Evolutionary conservation across 768 basidiomycete genomes (phyloP).

Genomic region (Leccinum variicolor): DNA sequence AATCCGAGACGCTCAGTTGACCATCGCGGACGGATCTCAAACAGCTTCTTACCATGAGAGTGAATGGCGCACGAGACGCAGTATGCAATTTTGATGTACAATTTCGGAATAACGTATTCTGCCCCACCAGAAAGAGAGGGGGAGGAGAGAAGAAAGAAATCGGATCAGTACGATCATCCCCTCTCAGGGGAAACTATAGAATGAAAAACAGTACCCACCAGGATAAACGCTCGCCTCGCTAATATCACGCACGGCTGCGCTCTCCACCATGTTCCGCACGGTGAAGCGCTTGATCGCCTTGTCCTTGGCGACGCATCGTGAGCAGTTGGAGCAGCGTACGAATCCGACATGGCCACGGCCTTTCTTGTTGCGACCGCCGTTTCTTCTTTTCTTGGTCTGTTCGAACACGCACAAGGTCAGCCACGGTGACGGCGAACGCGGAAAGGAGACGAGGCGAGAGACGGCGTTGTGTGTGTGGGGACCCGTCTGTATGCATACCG

Average conservation of each 20-base stretch:
- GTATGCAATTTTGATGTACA: slow-evolving; percentile 98
- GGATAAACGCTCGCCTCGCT: slow-evolving; percentile 92
- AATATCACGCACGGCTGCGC: slow-evolving; percentile 95
- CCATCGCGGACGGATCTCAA: background rate
- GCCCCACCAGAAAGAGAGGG: slow-evolving; percentile 1
- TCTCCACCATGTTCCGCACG: slow-evolving; percentile 99
- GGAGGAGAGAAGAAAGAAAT: background rate
- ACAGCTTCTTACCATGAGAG: slow-evolving; percentile 75
- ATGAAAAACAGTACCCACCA: slow-evolving; percentile 51
- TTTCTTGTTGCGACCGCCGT: slow-evolving; percentile 98
- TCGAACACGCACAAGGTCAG: background rate
- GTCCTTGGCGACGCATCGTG: slow-evolving; percentile 96
- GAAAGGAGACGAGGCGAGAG: background rate
- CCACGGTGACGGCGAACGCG: background rate
- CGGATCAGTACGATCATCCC: background rate
- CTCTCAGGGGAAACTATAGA: background rate
- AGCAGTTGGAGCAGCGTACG: slow-evolving; percentile 99
- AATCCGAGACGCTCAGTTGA: background rate
- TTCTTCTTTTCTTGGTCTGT: slow-evolving; percentile 99
- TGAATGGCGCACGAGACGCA: slow-evolving; percentile 99
- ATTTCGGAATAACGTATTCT: slow-evolving; percentile 96
- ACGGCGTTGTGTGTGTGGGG: background rate
- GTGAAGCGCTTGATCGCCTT: slow-evolving; percentile 99
- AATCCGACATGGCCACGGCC: slow-evolving; percentile 94
- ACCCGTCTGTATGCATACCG: slow-evolving; percentile 6